Base-by-base conservation (phyloP, 1,139 yeast genomes). In the Sugiyamaella japonica region DNA sequence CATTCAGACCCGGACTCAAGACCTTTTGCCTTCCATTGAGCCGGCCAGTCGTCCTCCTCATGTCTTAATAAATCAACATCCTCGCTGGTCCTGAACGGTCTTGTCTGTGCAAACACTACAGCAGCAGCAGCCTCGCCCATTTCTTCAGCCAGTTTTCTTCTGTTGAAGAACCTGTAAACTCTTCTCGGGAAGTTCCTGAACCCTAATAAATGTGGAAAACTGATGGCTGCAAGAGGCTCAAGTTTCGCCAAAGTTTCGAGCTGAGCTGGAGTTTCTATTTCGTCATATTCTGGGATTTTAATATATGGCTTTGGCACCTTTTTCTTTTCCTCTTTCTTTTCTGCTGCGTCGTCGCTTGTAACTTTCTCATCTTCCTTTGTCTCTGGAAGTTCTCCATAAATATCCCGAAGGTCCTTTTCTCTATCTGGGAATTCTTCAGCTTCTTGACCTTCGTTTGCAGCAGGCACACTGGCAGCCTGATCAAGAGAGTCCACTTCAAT, bases 31-130 rank as follows among this genome's bases (percentile, higher is more conserved):
- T 88, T 86, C 96, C 97, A 95, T 59, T 80, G 79, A 59, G 75
- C 74, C 20, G 98, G 97, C 99, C 99, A 95, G 62, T 89, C 95
- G 15, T 72, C 68, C 68, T 93, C 98, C 69, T 95, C 99, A 42
- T 76, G 83, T 38, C 72, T 70, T 8, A 84, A 86, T 63, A 79
- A 70, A 39, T 76, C 73, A 41, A 80, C 71, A 63, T 89, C 95
- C 4, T 64, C 66, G 48, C 75, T 74, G 50, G 68, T 67, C 52
- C 76, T 78, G 64, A 84, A 88, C 3, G 83, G 80, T 48, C 95
- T 75, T 37, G 79, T 72, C 23, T 76, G 67, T 51, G 81, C 81
- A 56, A 81, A 75, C 5, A 88, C 84, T 2, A 86, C 76, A 0
- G 82, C 80, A 38, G 83, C 76, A 0, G 96, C 79, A 41, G 79